phyloP scores from a whole-genome alignment of 2,329 filamentous ascomycete species.

The Fusarium xylarioides region DNA sequence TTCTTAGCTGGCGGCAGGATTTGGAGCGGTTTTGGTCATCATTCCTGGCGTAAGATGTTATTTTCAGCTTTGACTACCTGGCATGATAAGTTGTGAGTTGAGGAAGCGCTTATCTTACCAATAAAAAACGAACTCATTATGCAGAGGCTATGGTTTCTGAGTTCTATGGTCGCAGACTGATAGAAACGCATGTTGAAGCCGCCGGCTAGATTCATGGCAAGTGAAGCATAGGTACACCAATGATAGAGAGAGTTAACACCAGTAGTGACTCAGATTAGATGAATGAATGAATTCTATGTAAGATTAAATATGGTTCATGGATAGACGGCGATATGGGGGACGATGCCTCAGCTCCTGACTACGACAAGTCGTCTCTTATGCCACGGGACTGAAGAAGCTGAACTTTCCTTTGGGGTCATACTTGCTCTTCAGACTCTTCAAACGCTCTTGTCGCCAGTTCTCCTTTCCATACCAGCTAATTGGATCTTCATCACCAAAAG shows the following conservation, averaged over 20 bases:
- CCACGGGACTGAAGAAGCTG: constrained; percentile 54
- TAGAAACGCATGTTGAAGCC: background rate
- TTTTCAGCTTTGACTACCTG: too few relatives aligned
- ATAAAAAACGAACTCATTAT: background rate
- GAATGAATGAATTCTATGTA: background rate
- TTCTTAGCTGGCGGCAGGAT: background rate
- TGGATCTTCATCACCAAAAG: constrained; percentile 56
- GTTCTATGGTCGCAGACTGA: background rate
- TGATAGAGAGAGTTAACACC: rapidly evolving
- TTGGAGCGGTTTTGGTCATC: background rate
- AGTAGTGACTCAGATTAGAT: rapidly evolving
- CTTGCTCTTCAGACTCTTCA: constrained; percentile 56
- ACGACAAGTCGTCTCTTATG: background rate
- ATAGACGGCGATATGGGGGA: background rate
- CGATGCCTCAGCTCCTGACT: too few relatives aligned
- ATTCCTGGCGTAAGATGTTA: too few relatives aligned
- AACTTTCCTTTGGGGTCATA: constrained; percentile 59
- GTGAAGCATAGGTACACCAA: background rate
- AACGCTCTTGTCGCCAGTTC: constrained; percentile 56
- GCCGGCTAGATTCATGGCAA: background rate
- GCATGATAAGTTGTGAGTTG: rapidly evolving
- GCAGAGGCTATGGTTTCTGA: background rate
- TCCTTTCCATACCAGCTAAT: constrained; percentile 59
- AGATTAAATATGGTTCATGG: background rate
- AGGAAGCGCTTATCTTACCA: background rate